Evolutionary conservation across 164 flowering plant species (phyloP), one percentile per base, ranked within the genome.

Genomic region (Chimonanthus salicifolius): DNA sequence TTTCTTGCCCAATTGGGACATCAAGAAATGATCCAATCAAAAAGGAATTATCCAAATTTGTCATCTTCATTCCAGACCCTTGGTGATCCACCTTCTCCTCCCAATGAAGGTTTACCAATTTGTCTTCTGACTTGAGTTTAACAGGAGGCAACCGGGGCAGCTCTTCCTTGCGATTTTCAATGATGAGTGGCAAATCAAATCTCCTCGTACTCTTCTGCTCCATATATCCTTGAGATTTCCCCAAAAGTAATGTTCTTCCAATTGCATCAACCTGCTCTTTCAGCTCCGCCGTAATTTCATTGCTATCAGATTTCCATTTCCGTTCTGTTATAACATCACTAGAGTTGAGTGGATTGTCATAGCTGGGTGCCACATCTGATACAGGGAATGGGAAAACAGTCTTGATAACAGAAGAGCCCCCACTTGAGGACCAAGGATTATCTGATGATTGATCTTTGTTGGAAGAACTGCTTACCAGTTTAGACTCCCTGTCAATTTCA

Each of bases 1-100:
- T 88, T 78, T 96, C 97, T 81, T 92, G 97, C 74, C 99, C 99
- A 81, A 96, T 74, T 8, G 99, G 99, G 74, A 94, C 89, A 78
- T 96, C 98, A 69, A 96, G 80, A 84, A 77, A 90, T 7, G 97
- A 89, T 46, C 99, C 97, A 49, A 96, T 87, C 70, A 85, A 85
- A 70, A 84, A 85, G 9, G 86, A 6, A 74, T 78, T 90, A 47
- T 94, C 98, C 60, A 79, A 70, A 58, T 69, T 77, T 16, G 68
- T 73, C 20, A 84, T 78, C 83, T 87, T 89, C 63, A 82, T 64
- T 72, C 84, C 84, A 48, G 82, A 78, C 51, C 85, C 90, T 83
- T 88, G 91, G 68, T 77, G 87, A 69, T 92, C 95, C 73, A 78
- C 86, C 78, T 90, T 90, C 68, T 88, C 97, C 74, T 92, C 97